Conservation (phyloP, 129 eudicot genomes). For the Deinandra increscens region DNA sequence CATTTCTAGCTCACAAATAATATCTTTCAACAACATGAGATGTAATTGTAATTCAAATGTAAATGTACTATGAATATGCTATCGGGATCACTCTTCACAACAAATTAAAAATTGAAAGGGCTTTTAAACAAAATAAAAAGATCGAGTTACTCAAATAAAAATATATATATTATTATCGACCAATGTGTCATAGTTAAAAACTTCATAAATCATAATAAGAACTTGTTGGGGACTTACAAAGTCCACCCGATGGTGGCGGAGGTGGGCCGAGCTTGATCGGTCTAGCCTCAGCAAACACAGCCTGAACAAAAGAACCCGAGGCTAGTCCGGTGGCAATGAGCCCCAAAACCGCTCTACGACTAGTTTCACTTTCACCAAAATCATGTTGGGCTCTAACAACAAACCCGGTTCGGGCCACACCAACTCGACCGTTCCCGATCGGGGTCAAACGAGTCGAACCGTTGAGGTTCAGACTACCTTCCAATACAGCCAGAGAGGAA, state of each 20-base stretch:
- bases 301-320: slow-evolving; percentile 69
- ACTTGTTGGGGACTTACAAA: slow-evolving; percentile 53
- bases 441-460: slow-evolving; percentile 50
- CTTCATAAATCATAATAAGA: not conserved
- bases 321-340: slow-evolving; percentile 89
- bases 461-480: slow-evolving; percentile 64
- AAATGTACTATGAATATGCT: too few relatives aligned
- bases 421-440: slow-evolving; percentile 38
- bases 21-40: too few relatives aligned
- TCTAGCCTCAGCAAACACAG: slow-evolving; percentile 83
- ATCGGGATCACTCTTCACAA: too few relatives aligned
- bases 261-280: slow-evolving; percentile 84
- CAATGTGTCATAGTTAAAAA: too few relatives aligned
- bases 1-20: too few relatives aligned
- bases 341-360: slow-evolving; percentile 86
- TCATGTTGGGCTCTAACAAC: slow-evolving; percentile 75
- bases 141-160: too few relatives aligned
- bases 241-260: slow-evolving; percentile 88
- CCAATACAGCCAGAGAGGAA: slow-evolving; percentile 71
- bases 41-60: too few relatives aligned
- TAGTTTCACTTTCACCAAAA: slow-evolving; percentile 59
- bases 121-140: too few relatives aligned
- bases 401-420: slow-evolving; percentile 43
- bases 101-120: too few relatives aligned
- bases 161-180: too few relatives aligned